These are phyloP conservation scores for Torrubiella hemipterigena DNA, from an alignment of 2,329 filamentous ascomycete species.

Conservation along the genomic window DNA sequence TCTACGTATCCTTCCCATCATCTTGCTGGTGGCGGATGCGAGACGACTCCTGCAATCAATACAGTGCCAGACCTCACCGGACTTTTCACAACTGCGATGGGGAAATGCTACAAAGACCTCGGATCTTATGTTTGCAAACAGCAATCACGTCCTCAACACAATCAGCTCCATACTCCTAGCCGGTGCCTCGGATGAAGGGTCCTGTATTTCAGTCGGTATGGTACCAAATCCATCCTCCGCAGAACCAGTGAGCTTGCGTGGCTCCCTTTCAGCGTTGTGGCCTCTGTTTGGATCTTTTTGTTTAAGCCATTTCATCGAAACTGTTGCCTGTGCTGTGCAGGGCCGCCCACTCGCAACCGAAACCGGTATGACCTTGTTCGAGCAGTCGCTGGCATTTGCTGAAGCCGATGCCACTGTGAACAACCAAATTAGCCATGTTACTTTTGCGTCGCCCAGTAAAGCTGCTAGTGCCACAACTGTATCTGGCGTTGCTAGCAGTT, in stretches of 20 bases:
- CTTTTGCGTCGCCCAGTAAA: constrained; percentile 30
- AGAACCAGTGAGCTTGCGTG: constrained; percentile 40
- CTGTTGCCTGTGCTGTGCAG: constrained; percentile 75
- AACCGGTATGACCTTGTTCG: constrained; percentile 91
- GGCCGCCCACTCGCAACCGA: constrained; percentile 70
- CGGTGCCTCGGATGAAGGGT: constrained; percentile 60
- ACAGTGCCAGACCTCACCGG: constrained; percentile 76
- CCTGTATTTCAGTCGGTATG: constrained; percentile 69
- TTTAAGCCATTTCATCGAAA: constrained; percentile 79
- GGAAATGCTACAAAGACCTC: constrained; percentile 52
- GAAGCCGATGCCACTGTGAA: constrained; percentile 85
- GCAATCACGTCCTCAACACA: constrained; percentile 58
- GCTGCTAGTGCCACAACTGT: constrained; percentile 9
- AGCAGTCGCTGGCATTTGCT: constrained; percentile 90
- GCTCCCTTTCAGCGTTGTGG: constrained; percentile 69
- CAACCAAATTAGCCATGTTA: constrained; percentile 62
- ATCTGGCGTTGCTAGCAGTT: constrained; percentile 24
- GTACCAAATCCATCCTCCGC: constrained; percentile 9
- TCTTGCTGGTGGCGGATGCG: constrained; percentile 58
- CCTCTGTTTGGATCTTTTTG: constrained; percentile 60
- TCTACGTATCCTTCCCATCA: constrained; percentile 59
- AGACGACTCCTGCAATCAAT: constrained; percentile 67
- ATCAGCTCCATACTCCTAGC: constrained; percentile 62
- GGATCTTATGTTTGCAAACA: constrained; percentile 56
- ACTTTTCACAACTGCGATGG: constrained; percentile 60